Evolutionary conservation across 2,329 filamentous ascomycete species (phyloP).

Genomic region (Tolypocladium tundrense): DNA sequence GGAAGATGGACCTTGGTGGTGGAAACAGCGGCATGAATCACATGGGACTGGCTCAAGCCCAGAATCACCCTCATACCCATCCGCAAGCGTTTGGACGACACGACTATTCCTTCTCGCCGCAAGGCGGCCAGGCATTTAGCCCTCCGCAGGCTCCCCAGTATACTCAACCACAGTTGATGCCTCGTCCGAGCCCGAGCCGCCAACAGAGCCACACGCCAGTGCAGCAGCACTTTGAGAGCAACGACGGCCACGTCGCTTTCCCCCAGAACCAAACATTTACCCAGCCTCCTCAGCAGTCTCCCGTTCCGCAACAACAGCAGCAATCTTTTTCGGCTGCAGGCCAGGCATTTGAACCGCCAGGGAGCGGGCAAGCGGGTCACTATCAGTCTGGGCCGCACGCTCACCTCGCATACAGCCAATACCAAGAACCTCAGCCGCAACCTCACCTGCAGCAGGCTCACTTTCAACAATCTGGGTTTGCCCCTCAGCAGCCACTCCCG

Average conservation of each 20-base stretch:
- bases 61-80: conserved; percentile 18
- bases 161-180: conserved; percentile 21
- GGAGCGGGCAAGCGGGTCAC: conserved; percentile 13
- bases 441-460: conserved; percentile 3
- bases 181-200: conserved; percentile 17
- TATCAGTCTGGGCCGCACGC: conserved; percentile 7
- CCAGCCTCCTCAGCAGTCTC: conserved; percentile 17
- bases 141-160: conserved; percentile 19
- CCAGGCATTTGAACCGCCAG: conserved; percentile 13
- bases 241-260: conserved; percentile 17
- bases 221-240: conserved; percentile 17
- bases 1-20: conserved; percentile 17
- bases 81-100: conserved; percentile 22
- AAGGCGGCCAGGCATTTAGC: conserved; percentile 21
- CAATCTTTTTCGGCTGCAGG: conserved; percentile 12
- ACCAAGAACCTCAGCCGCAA: neutral
- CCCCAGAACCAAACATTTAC: conserved; percentile 14
- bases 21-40: conserved; percentile 12
- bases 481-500: conserved; percentile 11
- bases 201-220: conserved; percentile 24
- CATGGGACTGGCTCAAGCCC: conserved; percentile 17
- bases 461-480: conserved; percentile 5
- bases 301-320: conserved; percentile 18
- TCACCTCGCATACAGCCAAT: conserved; percentile 7
- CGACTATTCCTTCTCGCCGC: conserved; percentile 21